Evolutionary conservation across 306 rosid species (phyloP), one percentile per base, ranked within the genome.

Genomic region (Abrus precatorius): DNA sequence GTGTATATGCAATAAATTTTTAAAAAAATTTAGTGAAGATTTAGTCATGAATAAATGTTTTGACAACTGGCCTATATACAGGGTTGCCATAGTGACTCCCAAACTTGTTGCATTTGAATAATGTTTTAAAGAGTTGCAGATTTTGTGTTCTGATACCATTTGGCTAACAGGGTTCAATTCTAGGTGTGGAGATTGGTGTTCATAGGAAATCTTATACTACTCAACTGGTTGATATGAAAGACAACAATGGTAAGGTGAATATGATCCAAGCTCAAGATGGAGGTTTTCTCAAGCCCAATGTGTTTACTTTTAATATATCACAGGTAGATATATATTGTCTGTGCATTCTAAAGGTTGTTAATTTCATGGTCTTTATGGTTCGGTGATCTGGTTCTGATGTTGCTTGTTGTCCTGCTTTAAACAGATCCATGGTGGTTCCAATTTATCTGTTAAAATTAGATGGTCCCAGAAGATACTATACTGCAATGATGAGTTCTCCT

Each of bases 161-260:
- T 87, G 92, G 95, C 92, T 94, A 91, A 90, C 98, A 92, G 98
- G 97, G 97, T 90, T 94, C 98, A 85, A 86, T 92, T 91, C 93
- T 91, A 88, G 92, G 97, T 90, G 88, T 90, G 75, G 98, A 88
- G 93, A 87, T 87, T 59, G 86, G 78, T 6, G 78, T 87, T 53
- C 89, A 76, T 63, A 82, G 89, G 83, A 92, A 86, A 72, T 85
- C 93, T 20, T 86, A 87, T 81, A 79, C 80, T 36, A 92, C 95
- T 69, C 89, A 88, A 47, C 74, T 91, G 69, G 80, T 88, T 74
- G 75, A 74, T 60, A 74, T 72, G 70, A 91, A 88, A 79, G 94
- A 90, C 74, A 62, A 60, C 3, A 75, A 67, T 30, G 85, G 53
- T 14, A 56, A 76, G 14, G 86, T 75, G 61, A 91, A 85, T 67